A percentile compares a stretch with the other conserved stretches of the same genome.
Conservation (phyloP, 768 basidiomycete species). For the Lentinus brumalis region DNA sequence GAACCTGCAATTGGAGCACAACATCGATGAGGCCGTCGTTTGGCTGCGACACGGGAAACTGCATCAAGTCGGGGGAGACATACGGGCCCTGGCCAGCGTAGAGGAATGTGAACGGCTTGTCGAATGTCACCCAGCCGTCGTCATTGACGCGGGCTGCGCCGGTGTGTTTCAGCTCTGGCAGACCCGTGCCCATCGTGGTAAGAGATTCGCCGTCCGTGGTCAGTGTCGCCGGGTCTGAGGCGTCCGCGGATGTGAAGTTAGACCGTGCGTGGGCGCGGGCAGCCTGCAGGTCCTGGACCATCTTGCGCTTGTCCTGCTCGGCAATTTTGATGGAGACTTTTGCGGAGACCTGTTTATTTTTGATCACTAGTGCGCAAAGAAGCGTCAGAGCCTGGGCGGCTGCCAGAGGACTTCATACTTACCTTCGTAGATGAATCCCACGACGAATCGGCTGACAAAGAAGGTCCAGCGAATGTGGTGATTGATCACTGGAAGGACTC, state of each 20-base stretch:
- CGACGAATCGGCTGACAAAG: constrained; percentile 63
- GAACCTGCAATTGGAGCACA: constrained; percentile 61
- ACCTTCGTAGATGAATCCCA: constrained; percentile 74
- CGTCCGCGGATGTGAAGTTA: background rate
- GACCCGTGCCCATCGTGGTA: constrained; percentile 20
- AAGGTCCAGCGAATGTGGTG: background rate
- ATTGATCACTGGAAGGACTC: background rate
- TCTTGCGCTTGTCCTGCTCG: constrained; percentile 69
- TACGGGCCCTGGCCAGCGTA: constrained; percentile 82
- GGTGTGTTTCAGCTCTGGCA: constrained; percentile 51
- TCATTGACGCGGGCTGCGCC: constrained; percentile 35
- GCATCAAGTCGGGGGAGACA: constrained; percentile 72
- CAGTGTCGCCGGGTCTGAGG: background rate
- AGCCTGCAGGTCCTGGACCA: constrained; percentile 55
- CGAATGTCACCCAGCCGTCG: constrained; percentile 72
- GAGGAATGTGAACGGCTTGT: constrained; percentile 67
- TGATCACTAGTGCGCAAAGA: constrained; percentile 46
- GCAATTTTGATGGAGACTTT: constrained; percentile 71
- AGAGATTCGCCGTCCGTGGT: background rate
- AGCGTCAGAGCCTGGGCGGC: background rate
- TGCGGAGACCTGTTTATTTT: constrained; percentile 65
- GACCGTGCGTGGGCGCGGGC: constrained; percentile 28
- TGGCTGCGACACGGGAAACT: constrained; percentile 80
- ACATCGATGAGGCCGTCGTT: constrained; percentile 81
- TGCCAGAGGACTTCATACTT: constrained; percentile 25